These are phyloP conservation scores for Polytolypa hystricis DNA, from an alignment of 2,329 filamentous ascomycete species.

Conservation along the genomic window DNA sequence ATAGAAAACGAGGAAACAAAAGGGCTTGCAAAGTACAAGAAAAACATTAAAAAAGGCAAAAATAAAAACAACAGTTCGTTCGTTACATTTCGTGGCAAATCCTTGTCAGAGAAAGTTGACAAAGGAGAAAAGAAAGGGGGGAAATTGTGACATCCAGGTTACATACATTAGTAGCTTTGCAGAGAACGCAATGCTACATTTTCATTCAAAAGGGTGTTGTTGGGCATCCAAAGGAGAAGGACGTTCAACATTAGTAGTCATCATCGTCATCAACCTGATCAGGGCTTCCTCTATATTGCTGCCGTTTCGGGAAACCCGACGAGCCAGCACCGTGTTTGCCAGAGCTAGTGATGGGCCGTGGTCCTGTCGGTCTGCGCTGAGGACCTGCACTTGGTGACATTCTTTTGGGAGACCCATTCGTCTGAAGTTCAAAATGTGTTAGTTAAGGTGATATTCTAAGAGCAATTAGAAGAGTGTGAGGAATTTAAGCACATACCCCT, in stretches of 20 bases:
- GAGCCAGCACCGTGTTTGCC: slow-evolving; percentile 16
- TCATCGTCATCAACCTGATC: slow-evolving; percentile 27
- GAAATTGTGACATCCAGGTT: too few species aligned
- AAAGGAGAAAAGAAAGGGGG: too few species aligned
- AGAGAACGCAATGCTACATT: too few species aligned
- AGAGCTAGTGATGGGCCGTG: slow-evolving; percentile 33
- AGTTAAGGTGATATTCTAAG: neutral
- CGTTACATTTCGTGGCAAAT: too few species aligned
- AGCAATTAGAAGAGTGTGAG: neutral
- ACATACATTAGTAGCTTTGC: too few species aligned
- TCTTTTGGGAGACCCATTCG: slow-evolving; percentile 16
- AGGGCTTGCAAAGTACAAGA: too few species aligned
- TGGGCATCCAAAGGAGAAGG: too few species aligned
- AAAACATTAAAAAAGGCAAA: too few species aligned
- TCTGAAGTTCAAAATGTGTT: slow-evolving; percentile 7
- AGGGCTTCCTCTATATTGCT: slow-evolving; percentile 22
- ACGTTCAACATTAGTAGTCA: slow-evolving; percentile 19
- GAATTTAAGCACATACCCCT: slow-evolving; percentile 15
- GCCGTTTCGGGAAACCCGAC: slow-evolving; percentile 15
- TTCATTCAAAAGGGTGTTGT: too few species aligned
- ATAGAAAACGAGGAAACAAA: too few species aligned
- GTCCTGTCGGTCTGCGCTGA: slow-evolving; percentile 37
- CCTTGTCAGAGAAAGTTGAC: too few species aligned
- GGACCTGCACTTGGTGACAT: slow-evolving; percentile 23
- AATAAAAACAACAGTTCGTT: too few species aligned